phyloP scores from a whole-genome alignment of 192 early-diverging fungal species.

The Rhizophagus sp. region DNA sequence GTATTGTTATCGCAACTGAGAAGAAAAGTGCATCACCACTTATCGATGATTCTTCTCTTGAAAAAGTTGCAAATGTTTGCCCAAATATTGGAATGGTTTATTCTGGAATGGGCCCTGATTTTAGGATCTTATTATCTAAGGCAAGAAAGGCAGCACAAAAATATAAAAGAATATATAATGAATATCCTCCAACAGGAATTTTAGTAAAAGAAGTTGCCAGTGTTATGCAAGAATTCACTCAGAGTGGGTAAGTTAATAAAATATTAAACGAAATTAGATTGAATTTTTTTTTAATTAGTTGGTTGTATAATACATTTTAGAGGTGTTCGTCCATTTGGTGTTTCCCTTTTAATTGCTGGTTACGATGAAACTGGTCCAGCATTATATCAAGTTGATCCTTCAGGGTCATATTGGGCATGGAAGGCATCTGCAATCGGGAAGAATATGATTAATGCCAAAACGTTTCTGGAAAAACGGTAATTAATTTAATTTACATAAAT shows the following conservation, averaged over 20 bases:
- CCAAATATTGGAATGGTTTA: constrained; percentile 97
- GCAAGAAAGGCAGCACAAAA: constrained; percentile 96
- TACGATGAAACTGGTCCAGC: constrained; percentile 89
- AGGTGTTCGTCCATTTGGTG: constrained; percentile 99
- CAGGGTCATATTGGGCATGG: constrained; percentile 98
- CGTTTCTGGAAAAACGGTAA: constrained; percentile 96
- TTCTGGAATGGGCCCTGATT: constrained; percentile 99
- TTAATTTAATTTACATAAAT: too few relatives aligned
- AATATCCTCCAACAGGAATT: constrained; percentile 94
- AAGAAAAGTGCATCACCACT: constrained; percentile 92
- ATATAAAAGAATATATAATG: constrained; percentile 91
- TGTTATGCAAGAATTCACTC: constrained; percentile 99
- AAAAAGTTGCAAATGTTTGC: constrained; percentile 89
- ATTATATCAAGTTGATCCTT: constrained; percentile 99
- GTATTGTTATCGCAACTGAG: constrained; percentile 97
- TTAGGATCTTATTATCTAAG: constrained; percentile 91
- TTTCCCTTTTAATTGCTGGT: constrained; percentile 94
- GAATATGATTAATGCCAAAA: constrained; percentile 99
- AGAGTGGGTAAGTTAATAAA: constrained; percentile 73
- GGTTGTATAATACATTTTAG: constrained; percentile 45
- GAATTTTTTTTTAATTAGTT: neutral
- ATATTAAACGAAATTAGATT: neutral
- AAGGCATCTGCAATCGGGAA: constrained; percentile 99
- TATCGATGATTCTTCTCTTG: constrained; percentile 89
- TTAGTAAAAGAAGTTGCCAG: constrained; percentile 95